These are phyloP conservation scores for Obba rivulosa DNA, from an alignment of 768 basidiomycete species.

Conservation along the genomic window DNA sequence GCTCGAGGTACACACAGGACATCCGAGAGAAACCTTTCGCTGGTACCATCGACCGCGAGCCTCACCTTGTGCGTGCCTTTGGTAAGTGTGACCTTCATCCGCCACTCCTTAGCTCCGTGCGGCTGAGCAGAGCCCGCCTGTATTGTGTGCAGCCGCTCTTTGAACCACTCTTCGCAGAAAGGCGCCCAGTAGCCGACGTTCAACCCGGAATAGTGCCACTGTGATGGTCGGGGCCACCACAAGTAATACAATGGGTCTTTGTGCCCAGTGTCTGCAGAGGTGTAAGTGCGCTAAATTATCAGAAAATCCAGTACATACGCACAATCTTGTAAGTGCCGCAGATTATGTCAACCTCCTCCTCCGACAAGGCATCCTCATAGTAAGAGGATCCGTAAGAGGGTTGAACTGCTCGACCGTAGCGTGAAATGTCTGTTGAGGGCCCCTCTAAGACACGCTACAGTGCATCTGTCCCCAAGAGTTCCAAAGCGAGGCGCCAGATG, in stretches of 20 bases:
- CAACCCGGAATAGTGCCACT: not conserved
- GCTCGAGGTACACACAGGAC: too few species aligned
- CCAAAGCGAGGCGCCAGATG: slow-evolving; percentile 4
- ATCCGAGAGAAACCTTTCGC: too few species aligned
- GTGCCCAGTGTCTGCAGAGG: not conserved
- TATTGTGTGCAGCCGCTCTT: not conserved
- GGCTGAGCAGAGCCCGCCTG: too few species aligned
- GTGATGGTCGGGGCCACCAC: slow-evolving; percentile 5
- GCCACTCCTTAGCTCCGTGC: too few species aligned
- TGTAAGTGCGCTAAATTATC: not conserved
- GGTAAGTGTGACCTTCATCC: too few species aligned
- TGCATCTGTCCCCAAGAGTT: not conserved
- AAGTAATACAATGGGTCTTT: not conserved
- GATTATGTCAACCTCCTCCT: slow-evolving; percentile 4
- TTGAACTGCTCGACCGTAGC: not conserved
- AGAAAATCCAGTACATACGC: not conserved
- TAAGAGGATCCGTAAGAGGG: not conserved
- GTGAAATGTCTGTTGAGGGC: not conserved
- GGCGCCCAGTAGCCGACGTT: slow-evolving; percentile 3
- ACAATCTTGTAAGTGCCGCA: slow-evolving; percentile 4
- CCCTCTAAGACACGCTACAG: not conserved
- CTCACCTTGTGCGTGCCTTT: too few species aligned
- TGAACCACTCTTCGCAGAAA: slow-evolving; percentile 3
- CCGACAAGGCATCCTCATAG: slow-evolving; percentile 2
- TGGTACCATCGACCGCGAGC: too few species aligned